Base-by-base conservation (phyloP, 2,329 filamentous ascomycete species). In the Penicillium hordei region DNA sequence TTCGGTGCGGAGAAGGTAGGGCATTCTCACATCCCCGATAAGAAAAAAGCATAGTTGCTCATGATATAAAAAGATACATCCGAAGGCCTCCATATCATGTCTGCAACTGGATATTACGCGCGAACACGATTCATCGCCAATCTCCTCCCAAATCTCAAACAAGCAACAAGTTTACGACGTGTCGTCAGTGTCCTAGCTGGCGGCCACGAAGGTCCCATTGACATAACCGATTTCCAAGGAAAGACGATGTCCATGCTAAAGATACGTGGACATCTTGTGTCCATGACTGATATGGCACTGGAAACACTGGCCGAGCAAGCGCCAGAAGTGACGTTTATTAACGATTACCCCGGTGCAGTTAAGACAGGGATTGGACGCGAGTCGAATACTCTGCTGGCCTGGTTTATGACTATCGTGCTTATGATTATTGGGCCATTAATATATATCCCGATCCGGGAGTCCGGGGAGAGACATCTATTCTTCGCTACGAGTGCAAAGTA, bases 71-170 rank as follows among this genome's bases (percentile, higher is more conserved):
- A 42, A 83, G 85, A 86, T 59, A 86, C 84, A 0, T 51, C 72
- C 0, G 86, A 89, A 70, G 83, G 82, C 2, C 74, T 89, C 2
- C 78, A 84, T 51, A 75, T 78, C 29, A 76, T 80, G 33, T 76
- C 79, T 25, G 76, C 80, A 8, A 75, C 87, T 17, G 75, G 76
- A 21, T 83, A 82, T 71, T 87, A 87, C 71, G 77, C 81, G 5
- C 85, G 85, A 21, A 78, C 82, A 60, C 82, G 83, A 39, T 83
- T 87, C 65, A 76, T 82, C 13, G 57, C 77, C 44, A 84, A 86
- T 53, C 78, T 89, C 0, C 79, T 87, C 9, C 85, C 86, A 0
- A 76, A 81, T 0, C 75, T 89, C 2, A 73, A 75, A 12, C 67
- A 65, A n/a, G 78, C 83, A 0, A 64, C 75, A 0, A 60, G 72